Base-by-base conservation (phyloP, 371 early-diverging fungal genomes). In the Apophysomyces trapeziformis region DNA sequence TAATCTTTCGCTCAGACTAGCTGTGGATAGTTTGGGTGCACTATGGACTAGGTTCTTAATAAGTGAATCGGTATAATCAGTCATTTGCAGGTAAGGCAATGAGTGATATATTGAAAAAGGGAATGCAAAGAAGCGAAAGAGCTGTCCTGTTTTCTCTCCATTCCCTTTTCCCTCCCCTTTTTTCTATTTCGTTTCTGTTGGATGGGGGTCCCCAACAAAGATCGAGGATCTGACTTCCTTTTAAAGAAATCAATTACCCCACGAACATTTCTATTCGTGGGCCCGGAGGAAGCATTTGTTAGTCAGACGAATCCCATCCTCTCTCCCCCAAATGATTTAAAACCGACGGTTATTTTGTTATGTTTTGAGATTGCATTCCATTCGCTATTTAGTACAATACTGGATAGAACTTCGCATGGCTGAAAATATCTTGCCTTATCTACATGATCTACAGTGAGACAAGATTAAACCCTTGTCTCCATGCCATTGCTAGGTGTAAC, bases 11-110 rank as follows among this genome's bases (percentile, higher is more conserved):
- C 50, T 50, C 14, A 71, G 62, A 35, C 61, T 64, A 56, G 62
- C 36, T 16, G 71, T 32, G 7, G 71, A 64, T 21, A 71, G 43
- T 43, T 54, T 57, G 26, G 71, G 64, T 18, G 68, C 43, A 13
- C 68, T 60, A 36, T 71, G 71, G 9, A 71, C 39, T n/a, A 71
- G 39, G 57, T 65, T 71, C 38, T 71, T 71, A 9, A 71, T 63
- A 36, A 71, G 62, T n/a, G 66, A 64, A 54, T 71, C 71, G 12
- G 71, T 63, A 65, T 63, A 71, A 61, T 71, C 68, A 12, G 65
- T 60, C 71, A 71, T 70, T 26, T 26, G 37, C 13, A 36, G n/a
- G 37, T 58, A 35, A 36, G 45, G 36, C 41, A 57, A 61, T 41
- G 26, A 37, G 36, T 43, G 45, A 38, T 54, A 26, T 26, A 35